These are phyloP conservation scores for Tuber umbilicatum DNA, from an alignment of 495 filamentous ascomycete genomes.

Conservation along the genomic window DNA sequence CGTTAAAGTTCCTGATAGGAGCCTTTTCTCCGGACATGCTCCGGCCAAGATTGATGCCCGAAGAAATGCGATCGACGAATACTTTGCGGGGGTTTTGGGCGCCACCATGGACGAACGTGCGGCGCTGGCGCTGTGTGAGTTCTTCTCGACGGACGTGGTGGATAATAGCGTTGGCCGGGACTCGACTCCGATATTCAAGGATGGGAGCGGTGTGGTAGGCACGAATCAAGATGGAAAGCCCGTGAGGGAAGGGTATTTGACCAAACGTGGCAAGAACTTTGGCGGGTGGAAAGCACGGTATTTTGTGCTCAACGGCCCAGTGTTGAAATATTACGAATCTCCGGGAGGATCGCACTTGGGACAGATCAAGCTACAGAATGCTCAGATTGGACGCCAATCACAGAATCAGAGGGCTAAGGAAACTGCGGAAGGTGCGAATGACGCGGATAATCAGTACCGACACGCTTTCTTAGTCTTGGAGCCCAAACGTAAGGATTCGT, in stretches of 20 bases:
- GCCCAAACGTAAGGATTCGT: conserved; percentile 92
- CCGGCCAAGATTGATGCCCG: conserved; percentile 90
- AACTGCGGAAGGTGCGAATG: conserved; percentile 54
- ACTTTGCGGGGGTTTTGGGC: conserved; percentile 76
- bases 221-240: conserved; percentile 42
- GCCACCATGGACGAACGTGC: conserved; percentile 70
- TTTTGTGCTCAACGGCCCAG: conserved; percentile 83
- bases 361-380: conserved; percentile 82
- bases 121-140: conserved; percentile 78
- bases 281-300: conserved; percentile 98
- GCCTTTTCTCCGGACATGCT: conserved; percentile 84
- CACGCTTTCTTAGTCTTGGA: conserved; percentile 94
- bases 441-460: conserved; percentile 86
- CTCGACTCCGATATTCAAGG: conserved; percentile 24
- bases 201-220: conserved; percentile 21
- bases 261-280: conserved; percentile 95
- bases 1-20: conserved; percentile 70
- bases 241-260: conserved; percentile 83
- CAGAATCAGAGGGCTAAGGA: conserved; percentile 52
- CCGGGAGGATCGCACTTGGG: conserved; percentile 83
- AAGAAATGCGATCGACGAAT: conserved; percentile 70
- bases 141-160: conserved; percentile 78
- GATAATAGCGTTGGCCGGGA: conserved; percentile 58
- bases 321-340: conserved; percentile 84
- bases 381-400: conserved; percentile 81